Conservation (phyloP, 1,139 yeast species). For the Taphrina deformans region DNA sequence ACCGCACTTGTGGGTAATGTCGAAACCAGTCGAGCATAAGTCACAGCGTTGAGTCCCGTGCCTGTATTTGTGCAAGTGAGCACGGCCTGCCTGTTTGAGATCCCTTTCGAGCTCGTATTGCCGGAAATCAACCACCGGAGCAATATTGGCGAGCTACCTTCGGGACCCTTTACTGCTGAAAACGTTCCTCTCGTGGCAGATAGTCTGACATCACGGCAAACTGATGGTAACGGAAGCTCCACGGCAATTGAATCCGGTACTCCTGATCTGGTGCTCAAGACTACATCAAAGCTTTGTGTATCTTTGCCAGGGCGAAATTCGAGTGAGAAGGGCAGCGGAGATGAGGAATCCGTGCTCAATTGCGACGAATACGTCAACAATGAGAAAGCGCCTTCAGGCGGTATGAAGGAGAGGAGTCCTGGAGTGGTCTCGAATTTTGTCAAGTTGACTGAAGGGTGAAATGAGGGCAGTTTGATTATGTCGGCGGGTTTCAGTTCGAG, state of each 20-base stretch:
- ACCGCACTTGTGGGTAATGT: conserved; percentile 51
- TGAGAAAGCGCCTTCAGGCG: conserved; percentile 80
- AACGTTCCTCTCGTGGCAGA: conserved; percentile 2
- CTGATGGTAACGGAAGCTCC: conserved; percentile 9
- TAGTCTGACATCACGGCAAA: conserved; percentile 1
- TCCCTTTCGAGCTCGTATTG: background rate
- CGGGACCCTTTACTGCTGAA: background rate
- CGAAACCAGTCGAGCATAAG: conserved; percentile 11
- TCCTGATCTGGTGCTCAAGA: background rate
- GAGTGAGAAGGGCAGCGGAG: conserved; percentile 25
- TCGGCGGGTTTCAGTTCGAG: conserved; percentile 55
- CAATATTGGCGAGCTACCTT: background rate
- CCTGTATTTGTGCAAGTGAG: conserved; percentile 2
- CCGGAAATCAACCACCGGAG: conserved; percentile 5
- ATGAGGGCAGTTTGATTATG: conserved; percentile 47
- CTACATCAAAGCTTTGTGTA: conserved; percentile 4
- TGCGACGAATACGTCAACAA: conserved; percentile 48
- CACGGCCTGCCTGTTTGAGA: background rate
- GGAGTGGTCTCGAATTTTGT: conserved; percentile 43
- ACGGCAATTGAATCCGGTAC: background rate
- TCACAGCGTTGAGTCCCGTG: background rate
- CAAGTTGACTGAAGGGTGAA: conserved; percentile 59
- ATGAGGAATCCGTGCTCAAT: background rate
- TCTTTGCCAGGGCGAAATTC: background rate
- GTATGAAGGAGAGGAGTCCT: conserved; percentile 62